Evolutionary conservation across 257 asterid genomes (phyloP).

Genomic region (Henckelia pumila): DNA sequence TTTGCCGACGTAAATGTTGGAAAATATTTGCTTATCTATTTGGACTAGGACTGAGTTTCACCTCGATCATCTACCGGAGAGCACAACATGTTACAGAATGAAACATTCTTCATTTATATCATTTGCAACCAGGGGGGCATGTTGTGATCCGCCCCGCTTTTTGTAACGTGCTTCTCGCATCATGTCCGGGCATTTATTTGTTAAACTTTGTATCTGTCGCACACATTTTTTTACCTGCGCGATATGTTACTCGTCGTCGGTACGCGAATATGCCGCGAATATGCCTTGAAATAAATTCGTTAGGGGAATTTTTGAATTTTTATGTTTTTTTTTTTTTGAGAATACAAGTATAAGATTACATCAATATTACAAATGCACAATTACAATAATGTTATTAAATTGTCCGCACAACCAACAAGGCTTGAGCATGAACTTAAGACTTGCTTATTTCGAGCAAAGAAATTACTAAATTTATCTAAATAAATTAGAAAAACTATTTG

Average conservation of each 20-base stretch:
- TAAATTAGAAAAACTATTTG: no score
- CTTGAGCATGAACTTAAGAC: no score
- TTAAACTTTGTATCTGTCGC: no score
- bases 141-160: background rate
- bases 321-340: no score
- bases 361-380: no score
- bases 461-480: no score
- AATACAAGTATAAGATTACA: no score
- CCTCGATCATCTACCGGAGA: background rate
- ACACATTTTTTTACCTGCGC: background rate
- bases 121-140: background rate
- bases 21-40: background rate
- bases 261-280: no score
- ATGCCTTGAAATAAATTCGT: background rate
- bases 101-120: background rate
- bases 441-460: no score
- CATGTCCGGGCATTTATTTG: background rate
- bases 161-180: background rate
- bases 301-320: background rate
- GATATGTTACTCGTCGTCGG: background rate
- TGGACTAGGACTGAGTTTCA: slow-evolving; percentile 5
- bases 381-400: no score
- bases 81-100: background rate
- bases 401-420: no score
- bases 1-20: slow-evolving; percentile 1